Evolutionary conservation across 1,284 basidiomycete species (phyloP).

Genomic region (Cutaneotrichosporon spelunceum): DNA sequence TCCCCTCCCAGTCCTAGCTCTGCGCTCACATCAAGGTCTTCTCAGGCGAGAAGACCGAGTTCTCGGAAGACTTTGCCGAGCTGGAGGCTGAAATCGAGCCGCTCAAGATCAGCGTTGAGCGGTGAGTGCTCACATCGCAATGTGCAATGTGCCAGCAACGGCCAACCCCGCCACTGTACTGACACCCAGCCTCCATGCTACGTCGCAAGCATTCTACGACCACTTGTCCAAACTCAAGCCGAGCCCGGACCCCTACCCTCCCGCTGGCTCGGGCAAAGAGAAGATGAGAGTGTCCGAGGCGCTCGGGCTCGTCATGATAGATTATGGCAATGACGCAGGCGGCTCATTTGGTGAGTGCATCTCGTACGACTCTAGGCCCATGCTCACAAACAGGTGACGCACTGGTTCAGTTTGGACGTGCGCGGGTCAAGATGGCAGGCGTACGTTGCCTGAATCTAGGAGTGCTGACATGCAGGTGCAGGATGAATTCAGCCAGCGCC

Average conservation of each 20-base stretch:
- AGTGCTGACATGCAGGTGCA: conserved; percentile 4
- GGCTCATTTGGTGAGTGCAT: conserved; percentile 58
- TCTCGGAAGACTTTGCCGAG: conserved; percentile 64
- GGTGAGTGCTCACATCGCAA: conserved; percentile 54
- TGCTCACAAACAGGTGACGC: conserved; percentile 52
- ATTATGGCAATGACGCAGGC: conserved; percentile 74
- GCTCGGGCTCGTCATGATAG: conserved; percentile 78
- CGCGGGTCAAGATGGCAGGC: conserved; percentile 73
- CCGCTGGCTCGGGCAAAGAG: conserved; percentile 40
- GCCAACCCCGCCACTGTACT: too few species aligned
- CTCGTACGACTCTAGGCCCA: background rate
- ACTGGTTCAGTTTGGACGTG: conserved; percentile 68
- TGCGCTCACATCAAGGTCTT: conserved; percentile 55
- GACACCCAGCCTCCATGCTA: conserved; percentile 44
- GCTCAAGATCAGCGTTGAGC: conserved; percentile 61
- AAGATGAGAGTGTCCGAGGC: conserved; percentile 64
- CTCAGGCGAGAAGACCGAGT: conserved; percentile 61
- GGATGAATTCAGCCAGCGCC: conserved; percentile 24
- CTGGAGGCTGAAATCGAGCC: conserved; percentile 69
- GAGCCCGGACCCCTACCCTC: conserved; percentile 46
- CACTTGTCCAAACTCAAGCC: conserved; percentile 46
- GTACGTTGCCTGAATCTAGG: conserved; percentile 43
- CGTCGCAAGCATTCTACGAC: conserved; percentile 45
- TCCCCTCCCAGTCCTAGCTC: too few species aligned
- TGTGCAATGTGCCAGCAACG: background rate